These are phyloP conservation scores for Delitschia confertaspora DNA, from an alignment of 495 filamentous ascomycete genomes.

Conservation along the genomic window DNA sequence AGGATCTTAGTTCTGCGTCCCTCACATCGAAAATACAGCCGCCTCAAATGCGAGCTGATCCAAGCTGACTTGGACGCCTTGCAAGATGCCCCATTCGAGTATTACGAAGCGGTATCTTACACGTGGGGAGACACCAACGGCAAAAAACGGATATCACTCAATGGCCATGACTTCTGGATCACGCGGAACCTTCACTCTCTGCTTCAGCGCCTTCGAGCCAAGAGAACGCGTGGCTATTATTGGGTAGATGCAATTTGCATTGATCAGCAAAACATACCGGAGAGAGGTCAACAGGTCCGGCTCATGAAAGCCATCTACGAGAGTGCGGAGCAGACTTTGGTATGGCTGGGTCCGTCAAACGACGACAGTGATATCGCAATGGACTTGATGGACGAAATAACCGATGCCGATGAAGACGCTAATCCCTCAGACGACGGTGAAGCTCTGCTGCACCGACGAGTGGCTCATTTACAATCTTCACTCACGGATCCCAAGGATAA, in stretches of 20 bases:
- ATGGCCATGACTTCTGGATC: not conserved
- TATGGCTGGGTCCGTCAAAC: constrained; percentile 35
- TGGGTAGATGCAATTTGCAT: constrained; percentile 31
- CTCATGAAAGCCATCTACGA: constrained; percentile 30
- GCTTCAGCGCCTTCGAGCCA: not conserved
- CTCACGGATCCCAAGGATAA: too few species aligned
- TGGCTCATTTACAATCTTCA: too few species aligned
- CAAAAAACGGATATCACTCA: not conserved
- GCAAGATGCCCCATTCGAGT: too few species aligned
- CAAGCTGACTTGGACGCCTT: too few species aligned
- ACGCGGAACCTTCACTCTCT: constrained; percentile 3
- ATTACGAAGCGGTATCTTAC: constrained; percentile 12
- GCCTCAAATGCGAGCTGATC: too few species aligned
- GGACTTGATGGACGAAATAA: too few species aligned
- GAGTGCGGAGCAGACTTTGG: constrained; percentile 15
- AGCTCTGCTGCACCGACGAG: too few species aligned
- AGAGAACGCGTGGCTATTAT: not conserved
- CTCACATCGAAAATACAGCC: too few species aligned
- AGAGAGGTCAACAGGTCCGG: constrained; percentile 27
- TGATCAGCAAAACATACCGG: constrained; percentile 26
- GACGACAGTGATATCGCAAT: not conserved
- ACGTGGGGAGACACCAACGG: constrained; percentile 4
- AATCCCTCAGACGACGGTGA: too few species aligned
- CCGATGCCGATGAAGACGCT: too few species aligned
- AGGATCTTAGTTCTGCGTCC: too few species aligned